phyloP scores from a whole-genome alignment of 495 filamentous ascomycete species.

The Trichoderma parareesei region DNA sequence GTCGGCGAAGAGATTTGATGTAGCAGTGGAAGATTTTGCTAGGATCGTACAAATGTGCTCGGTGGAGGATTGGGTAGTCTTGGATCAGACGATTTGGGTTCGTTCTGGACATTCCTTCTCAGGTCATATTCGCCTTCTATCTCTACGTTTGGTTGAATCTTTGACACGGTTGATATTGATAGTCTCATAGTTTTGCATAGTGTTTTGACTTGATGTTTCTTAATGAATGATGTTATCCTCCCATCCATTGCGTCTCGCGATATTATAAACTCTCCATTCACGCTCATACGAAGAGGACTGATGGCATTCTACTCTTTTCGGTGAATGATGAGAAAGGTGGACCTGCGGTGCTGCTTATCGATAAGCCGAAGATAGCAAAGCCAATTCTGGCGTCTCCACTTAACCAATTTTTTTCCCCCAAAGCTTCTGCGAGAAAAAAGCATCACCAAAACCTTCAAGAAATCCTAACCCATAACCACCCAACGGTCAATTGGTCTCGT shows the following conservation, averaged over 20 bases:
- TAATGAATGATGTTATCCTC: neutral
- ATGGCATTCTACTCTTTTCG: too few species aligned
- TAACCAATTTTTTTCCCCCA: constrained; percentile 8
- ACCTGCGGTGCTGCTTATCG: neutral
- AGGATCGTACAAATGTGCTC: neutral
- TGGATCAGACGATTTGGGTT: neutral
- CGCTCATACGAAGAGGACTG: too few species aligned
- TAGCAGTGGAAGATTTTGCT: neutral
- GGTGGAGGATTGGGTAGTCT: neutral
- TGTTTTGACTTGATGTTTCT: neutral
- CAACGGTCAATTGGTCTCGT: neutral
- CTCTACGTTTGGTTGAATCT: neutral
- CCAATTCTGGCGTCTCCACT: neutral
- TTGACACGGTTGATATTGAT: neutral
- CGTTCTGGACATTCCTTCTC: constrained; percentile 5
- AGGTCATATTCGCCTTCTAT: neutral
- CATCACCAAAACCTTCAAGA: constrained; percentile 8
- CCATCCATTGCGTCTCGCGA: neutral
- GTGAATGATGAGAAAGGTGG: neutral
- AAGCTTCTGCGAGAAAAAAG: neutral
- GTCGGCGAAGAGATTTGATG: constrained; percentile 47
- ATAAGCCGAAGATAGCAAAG: neutral
- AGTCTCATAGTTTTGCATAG: neutral
- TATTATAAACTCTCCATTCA: neutral
- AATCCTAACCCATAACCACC: neutral